Base-by-base conservation (phyloP, 495 filamentous ascomycete species). In the Tuber aestivum region DNA sequence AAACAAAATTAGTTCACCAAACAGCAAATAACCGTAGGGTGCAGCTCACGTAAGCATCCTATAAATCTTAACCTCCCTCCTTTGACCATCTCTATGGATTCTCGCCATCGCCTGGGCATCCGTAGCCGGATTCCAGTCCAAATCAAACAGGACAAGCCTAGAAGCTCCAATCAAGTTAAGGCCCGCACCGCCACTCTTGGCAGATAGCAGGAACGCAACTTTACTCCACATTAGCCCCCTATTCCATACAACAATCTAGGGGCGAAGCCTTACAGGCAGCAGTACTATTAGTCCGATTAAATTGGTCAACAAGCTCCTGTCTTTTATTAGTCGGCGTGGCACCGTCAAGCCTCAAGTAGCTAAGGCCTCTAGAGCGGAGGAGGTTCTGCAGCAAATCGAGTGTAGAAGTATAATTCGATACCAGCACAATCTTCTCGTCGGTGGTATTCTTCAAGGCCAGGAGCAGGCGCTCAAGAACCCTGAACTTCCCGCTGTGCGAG, bases 51-150 rank as follows among this genome's bases (percentile, higher is more conserved):
- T 89, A 45, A 95, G 80, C 70, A 95, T 85, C 27, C 92, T 87
- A 81, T 95, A 95, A 74, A 95, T 93, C 42, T 88, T 87, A 78
- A 91, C 92, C 12, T 87, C 87, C 3, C 85, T 84, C 82, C 90
- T 92, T 81, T 95, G 92, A 23, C 92, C 92, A 77, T 94, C 92
- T 41, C 92, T 87, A 82, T 94, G 92, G 70, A 95, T 92, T 6
- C 92, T 88, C 3, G 92, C 92, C 92, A 95, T 94, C n/a, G 92
- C 92, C 82, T 95, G 92, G 32, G 91, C 85, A 79, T 95, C 92
- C 3, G 91, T 94, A 12, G 91, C 90, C 2, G 92, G 92, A 79
- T 95, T 95, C 92, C 92, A 95, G 83, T 94, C 92, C 9, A 92
- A 87, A 78, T 95, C 92, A 80, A 94, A 94, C 3, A 95, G 88